Evolutionary conservation across 257 asterid genomes (phyloP), one percentile per base, ranked within the genome.

Genomic region (Rubia yunnanensis): DNA sequence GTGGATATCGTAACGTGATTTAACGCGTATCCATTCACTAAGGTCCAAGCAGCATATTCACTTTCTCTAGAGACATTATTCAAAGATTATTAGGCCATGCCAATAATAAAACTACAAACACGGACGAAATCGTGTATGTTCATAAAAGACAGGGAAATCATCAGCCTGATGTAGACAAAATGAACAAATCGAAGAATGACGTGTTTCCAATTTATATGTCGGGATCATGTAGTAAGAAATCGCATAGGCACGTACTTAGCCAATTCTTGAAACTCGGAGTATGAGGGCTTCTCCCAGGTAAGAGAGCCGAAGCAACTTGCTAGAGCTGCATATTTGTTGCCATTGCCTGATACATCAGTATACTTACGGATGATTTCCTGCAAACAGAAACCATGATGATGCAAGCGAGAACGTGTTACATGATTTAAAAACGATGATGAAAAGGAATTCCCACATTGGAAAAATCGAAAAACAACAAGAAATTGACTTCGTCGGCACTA

Each of bases 31-130:
- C 99, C 99, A 68, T 92, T 89, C 27, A 92, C 97, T 61, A 92
- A 88, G 61, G 97, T 86, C 99, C 99, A 92, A 48, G 97, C 97
- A 27, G 97, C 99, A 79, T 89, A 89, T 73, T 92, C 97, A 71
- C 97, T 92, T 79, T 92, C 99, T 88, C 99, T 92, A 77, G 39
- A 53, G n/a, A 73, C 69, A 72, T 10, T 55, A 57, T 67, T 7
- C 54, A 27, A 70, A 64, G 18, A 63, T 7, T 38, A 24, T 44
- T 23, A 20, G 46, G 26, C 28, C 32, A 24, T 50, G 23, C 38
- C 55, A 39, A 64, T 39, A 27, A 6, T 28, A 27, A 30, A 68
- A 15, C 30, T 28, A 30, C 7, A 8, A 61, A 46, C 41, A 36
- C 30, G 39, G 60, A 36, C 18, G 24, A 5, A 7, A 61, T 20